Evolutionary conservation across 345 rosid genomes (phyloP), one percentile per base, ranked within the genome.

Genomic region (Corymbia maculata): DNA sequence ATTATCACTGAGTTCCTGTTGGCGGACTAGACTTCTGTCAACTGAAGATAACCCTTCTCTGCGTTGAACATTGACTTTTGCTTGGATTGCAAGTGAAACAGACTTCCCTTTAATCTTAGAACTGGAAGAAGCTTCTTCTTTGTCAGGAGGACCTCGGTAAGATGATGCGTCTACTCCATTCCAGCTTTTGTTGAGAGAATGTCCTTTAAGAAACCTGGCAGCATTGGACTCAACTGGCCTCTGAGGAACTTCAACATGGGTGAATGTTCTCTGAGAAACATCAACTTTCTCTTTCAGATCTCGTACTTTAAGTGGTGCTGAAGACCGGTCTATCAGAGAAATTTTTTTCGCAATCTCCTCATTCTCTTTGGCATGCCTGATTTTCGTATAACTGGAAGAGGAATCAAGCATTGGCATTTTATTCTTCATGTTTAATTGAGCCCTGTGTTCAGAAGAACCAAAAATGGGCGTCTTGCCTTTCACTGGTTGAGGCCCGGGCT

Each of bases 71-170:
- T 95, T 97, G 64, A 93, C 92, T 90, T 98, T 98, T 79, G 98
- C 95, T 95, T 98, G 99, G 70, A 95, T 93, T 89, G 99, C 97
- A 90, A 98, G 97, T 52, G 99, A 95, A 88, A 95, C 90, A 7
- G 97, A 95, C 91, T 94, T 97, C 61, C 92, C 96, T 89, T 92
- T 95, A 36, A 90, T 92, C 91, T 93, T 94, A 26, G 87, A 57
- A 86, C 89, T 89, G 86, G 93, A 94, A 88, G 92, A 89, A 89
- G 91, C 92, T 91, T 94, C 94, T 89, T 94, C 95, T 70, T 52
- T 87, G 91, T 90, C 95, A 86, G 90, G 36, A 52, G 85, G 90
- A 45, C 88, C 89, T 89, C 92, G 88, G 57, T 85, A 89, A 86
- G 94, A 90, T 80, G 93, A 84, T 44, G 93, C 92, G 75, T 82